Evolutionary conservation across 257 asterid species (phyloP).

Genomic region (Solanum megistacrolobum): DNA sequence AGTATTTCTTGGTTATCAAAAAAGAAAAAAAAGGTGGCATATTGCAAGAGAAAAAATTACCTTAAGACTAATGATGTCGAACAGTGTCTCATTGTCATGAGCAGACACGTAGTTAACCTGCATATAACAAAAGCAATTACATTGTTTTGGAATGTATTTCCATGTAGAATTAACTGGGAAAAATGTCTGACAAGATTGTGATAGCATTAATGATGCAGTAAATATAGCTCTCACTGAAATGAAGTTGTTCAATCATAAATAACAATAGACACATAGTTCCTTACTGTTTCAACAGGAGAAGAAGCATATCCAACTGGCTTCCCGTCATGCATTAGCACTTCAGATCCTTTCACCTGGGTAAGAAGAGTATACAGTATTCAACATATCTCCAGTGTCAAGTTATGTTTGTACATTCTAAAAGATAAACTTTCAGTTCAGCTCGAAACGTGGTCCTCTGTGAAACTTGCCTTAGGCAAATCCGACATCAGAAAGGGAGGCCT

Average conservation of each 20-base stretch:
- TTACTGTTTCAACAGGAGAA: conserved; percentile 76
- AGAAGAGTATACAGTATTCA: neutral
- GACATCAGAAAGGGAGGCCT: neutral
- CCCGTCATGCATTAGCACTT: conserved; percentile 54
- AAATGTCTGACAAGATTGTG: neutral
- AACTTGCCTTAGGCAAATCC: neutral
- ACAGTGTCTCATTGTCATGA: conserved; percentile 93
- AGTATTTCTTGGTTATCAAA: neutral
- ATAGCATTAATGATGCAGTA: neutral
- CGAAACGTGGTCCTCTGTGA: neutral
- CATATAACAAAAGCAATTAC: neutral
- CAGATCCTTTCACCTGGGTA: conserved; percentile 81
- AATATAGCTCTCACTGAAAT: neutral
- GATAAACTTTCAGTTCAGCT: no score
- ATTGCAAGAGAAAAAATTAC: conserved; percentile 19
- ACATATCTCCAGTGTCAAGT: neutral
- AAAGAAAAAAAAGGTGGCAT: neutral
- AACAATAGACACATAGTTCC: neutral
- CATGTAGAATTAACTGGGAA: neutral
- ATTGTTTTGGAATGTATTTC: neutral
- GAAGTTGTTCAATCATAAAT: neutral
- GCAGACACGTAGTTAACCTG: conserved; percentile 96
- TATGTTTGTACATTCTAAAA: neutral
- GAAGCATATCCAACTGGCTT: conserved; percentile 74
- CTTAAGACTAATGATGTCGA: conserved; percentile 82